phyloP scores from a whole-genome alignment of 345 rosid species.

The Camelina laxa region DNA sequence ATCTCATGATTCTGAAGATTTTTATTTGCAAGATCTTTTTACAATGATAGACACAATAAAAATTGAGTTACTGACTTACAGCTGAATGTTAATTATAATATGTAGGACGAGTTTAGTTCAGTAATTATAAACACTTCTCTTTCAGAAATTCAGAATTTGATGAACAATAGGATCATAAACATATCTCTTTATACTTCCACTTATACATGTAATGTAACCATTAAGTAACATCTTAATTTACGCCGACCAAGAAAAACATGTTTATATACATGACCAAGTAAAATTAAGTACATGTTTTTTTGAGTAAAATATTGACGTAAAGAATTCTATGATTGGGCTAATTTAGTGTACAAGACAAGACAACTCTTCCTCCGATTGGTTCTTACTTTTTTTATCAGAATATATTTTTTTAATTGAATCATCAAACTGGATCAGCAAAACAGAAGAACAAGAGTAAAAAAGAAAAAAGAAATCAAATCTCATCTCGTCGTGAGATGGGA shows the following conservation, averaged over 20 bases:
- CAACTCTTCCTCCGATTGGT: not conserved
- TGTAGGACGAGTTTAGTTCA: not conserved
- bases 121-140: too few relatives aligned
- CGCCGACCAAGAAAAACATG: not conserved
- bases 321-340: not conserved
- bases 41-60: not conserved
- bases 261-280: slow-evolving; percentile 3
- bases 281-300: not conserved
- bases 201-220: not conserved
- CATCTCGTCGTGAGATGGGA: slow-evolving; percentile 26
- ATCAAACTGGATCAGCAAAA: not conserved
- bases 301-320: too few relatives aligned
- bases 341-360: not conserved
- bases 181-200: not conserved
- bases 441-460: not conserved
- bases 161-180: not conserved
- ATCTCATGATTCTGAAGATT: not conserved
- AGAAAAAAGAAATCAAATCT: not conserved
- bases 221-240: not conserved
- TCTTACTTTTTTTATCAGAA: not conserved
- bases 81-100: not conserved
- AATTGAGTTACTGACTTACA: not conserved
- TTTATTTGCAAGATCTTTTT: not conserved
- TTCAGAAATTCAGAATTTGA: not conserved
- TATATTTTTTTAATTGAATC: not conserved